Percentiles rank a stretch among this genome's conserved stretches.
These are phyloP conservation scores for Pseudoscleropodium purum DNA, from an alignment of 225 moss, liverwort and hornwort species.

Conservation along the genomic window DNA sequence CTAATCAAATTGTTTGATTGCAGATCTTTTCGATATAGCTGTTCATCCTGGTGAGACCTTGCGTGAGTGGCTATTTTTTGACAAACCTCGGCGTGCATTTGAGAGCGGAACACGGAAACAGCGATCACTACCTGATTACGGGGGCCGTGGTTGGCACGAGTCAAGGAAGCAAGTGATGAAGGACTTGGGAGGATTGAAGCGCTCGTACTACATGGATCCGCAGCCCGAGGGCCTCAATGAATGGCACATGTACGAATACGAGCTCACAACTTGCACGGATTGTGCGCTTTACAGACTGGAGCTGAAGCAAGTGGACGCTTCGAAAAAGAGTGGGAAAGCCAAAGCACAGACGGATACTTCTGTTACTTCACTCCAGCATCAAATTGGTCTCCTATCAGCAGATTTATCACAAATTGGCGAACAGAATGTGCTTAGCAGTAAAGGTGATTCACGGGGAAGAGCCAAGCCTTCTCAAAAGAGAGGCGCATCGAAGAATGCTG, in stretches of 20 bases:
- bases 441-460: constrained; percentile 13
- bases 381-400: constrained; percentile 47
- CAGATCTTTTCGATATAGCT: constrained; percentile 48
- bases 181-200: constrained; percentile 47
- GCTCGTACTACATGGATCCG: constrained; percentile 61
- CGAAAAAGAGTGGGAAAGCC: constrained; percentile 45
- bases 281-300: constrained; percentile 56
- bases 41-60: constrained; percentile 43
- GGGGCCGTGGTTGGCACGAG: constrained; percentile 61
- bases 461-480: constrained; percentile 33
- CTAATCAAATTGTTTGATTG: neutral
- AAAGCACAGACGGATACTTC: constrained; percentile 33
- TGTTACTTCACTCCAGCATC: constrained; percentile 44
- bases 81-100: constrained; percentile 56
- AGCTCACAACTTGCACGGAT: constrained; percentile 36
- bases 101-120: constrained; percentile 59
- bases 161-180: constrained; percentile 63
- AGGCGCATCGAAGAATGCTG: constrained; percentile 14
- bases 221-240: constrained; percentile 51
- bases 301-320: constrained; percentile 47
- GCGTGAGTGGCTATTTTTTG: constrained; percentile 56
- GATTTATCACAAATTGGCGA: constrained; percentile 49
- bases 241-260: constrained; percentile 63
- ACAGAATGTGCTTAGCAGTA: constrained; percentile 8
- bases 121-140: constrained; percentile 48